Evolutionary conservation across 108 stramenopile genomes (phyloP).

Genomic region (Cyclotella choctawhatcheeana): DNA sequence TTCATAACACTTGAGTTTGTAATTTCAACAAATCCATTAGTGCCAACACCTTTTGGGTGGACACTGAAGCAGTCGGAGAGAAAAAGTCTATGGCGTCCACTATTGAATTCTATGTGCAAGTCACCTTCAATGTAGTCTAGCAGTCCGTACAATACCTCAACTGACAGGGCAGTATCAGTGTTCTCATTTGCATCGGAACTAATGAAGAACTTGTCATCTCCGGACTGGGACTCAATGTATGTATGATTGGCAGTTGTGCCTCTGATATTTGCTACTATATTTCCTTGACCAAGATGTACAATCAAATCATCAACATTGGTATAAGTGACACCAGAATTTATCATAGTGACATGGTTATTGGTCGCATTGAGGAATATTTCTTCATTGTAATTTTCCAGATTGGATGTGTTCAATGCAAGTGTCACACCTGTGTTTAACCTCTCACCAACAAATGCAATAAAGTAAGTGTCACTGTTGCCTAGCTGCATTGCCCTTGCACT

Average conservation of each 20-base stretch:
- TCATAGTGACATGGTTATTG: slow-evolving; percentile 30
- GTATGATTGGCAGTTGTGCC: slow-evolving; percentile 45
- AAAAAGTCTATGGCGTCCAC: slow-evolving; percentile 44
- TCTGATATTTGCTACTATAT: slow-evolving; percentile 37
- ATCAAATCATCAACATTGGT: slow-evolving; percentile 37
- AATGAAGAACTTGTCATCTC: slow-evolving; percentile 44
- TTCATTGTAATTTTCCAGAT: slow-evolving; percentile 14
- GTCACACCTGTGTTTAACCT: slow-evolving; percentile 27
- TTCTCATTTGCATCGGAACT: slow-evolving; percentile 51
- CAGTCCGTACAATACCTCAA: slow-evolving; percentile 37
- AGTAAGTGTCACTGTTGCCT: background rate
- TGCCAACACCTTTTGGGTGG: slow-evolving; percentile 24
- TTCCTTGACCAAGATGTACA: slow-evolving; percentile 26
- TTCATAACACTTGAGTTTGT: slow-evolving; percentile 27
- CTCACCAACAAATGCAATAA: slow-evolving; percentile 1
- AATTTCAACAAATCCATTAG: slow-evolving; percentile 26
- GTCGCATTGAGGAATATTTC: slow-evolving; percentile 43
- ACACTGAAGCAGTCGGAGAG: slow-evolving; percentile 40
- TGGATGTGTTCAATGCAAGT: slow-evolving; percentile 6
- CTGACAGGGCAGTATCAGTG: slow-evolving; percentile 8
- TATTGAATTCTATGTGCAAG: slow-evolving; percentile 26
- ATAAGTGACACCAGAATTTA: slow-evolving; percentile 40
- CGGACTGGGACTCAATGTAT: slow-evolving; percentile 23
- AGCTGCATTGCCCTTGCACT: background rate
- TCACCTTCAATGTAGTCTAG: slow-evolving; percentile 44